Conservation (phyloP, 2,329 filamentous ascomycete genomes). For the Colletotrichum brevisporum region DNA sequence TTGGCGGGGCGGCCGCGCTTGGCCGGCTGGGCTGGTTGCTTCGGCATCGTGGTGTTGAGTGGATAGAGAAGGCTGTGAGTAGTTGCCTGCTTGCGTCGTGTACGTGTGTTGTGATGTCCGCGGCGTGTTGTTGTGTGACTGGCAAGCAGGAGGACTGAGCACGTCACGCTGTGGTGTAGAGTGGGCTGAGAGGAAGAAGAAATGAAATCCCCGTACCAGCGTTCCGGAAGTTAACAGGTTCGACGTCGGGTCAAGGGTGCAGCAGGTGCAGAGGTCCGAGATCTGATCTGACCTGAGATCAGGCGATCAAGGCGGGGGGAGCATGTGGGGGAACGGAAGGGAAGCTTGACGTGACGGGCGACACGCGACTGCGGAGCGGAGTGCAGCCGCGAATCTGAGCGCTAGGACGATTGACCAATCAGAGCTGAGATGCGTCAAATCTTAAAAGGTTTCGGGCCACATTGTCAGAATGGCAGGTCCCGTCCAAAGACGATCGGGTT, state of each 20-base stretch:
- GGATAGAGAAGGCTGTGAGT: neutral
- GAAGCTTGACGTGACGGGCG: constrained; percentile 13
- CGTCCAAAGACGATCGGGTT: rapidly evolving
- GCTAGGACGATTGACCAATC: constrained; percentile 32
- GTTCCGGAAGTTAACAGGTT: neutral
- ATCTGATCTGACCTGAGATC: constrained; percentile 36
- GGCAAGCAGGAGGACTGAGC: neutral
- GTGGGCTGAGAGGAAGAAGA: neutral
- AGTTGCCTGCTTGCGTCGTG: neutral
- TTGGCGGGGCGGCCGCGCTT: constrained; percentile 54
- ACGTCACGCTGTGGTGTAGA: neutral
- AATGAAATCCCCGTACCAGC: neutral
- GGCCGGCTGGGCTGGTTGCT: constrained; percentile 51
- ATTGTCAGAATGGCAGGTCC: neutral
- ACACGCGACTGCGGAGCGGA: constrained; percentile 27
- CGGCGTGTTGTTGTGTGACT: neutral
- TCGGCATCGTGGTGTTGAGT: constrained; percentile 50
- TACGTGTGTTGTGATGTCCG: neutral
- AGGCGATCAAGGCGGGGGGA: constrained; percentile 37
- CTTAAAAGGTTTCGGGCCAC: neutral
- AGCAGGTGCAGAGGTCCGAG: constrained; percentile 23
- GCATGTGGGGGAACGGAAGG: constrained; percentile 29
- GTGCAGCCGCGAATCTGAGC: constrained; percentile 11
- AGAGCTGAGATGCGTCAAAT: neutral
- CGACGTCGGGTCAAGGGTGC: constrained; percentile 25